These are phyloP conservation scores for Juglanconis sp. DNA, from an alignment of 2,329 filamentous ascomycete species.

Conservation along the genomic window DNA sequence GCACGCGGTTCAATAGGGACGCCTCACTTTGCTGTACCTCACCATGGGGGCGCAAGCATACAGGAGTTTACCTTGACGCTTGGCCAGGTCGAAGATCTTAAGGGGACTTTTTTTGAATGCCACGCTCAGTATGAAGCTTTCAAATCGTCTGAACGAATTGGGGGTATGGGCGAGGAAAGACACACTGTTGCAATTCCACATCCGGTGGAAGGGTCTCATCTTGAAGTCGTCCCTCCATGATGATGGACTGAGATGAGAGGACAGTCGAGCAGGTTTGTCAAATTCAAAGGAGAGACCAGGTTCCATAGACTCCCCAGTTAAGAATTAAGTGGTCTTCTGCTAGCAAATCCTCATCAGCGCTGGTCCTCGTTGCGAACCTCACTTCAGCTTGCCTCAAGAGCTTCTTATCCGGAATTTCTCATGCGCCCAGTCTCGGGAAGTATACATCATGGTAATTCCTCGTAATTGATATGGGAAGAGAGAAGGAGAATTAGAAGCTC, in stretches of 20 bases:
- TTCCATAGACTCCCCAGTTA: neutral
- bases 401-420: too few relatives aligned
- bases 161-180: neutral
- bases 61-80: slow-evolving; percentile 49
- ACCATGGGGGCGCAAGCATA: slow-evolving; percentile 67
- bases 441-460: too few relatives aligned
- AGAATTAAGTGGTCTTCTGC: too few relatives aligned
- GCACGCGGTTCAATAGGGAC: neutral
- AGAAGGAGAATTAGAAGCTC: too few relatives aligned
- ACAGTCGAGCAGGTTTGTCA: neutral
- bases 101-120: slow-evolving; percentile 39
- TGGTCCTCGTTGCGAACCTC: too few relatives aligned
- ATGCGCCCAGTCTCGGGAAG: too few relatives aligned
- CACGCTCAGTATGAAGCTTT: too few relatives aligned
- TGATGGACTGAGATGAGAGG: neutral
- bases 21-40: slow-evolving; percentile 56
- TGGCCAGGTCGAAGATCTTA: slow-evolving; percentile 56
- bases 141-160: neutral
- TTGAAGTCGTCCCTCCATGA: neutral
- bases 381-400: too few relatives aligned
- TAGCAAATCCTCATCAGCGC: too few relatives aligned
- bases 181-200: neutral
- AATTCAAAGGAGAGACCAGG: neutral
- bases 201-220: neutral
- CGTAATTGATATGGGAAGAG: too few relatives aligned